A percentile compares a stretch with the other conserved stretches of the same genome.
These are phyloP conservation scores for Quercus cerris DNA, from an alignment of 306 rosid genomes.

Conservation along the genomic window DNA sequence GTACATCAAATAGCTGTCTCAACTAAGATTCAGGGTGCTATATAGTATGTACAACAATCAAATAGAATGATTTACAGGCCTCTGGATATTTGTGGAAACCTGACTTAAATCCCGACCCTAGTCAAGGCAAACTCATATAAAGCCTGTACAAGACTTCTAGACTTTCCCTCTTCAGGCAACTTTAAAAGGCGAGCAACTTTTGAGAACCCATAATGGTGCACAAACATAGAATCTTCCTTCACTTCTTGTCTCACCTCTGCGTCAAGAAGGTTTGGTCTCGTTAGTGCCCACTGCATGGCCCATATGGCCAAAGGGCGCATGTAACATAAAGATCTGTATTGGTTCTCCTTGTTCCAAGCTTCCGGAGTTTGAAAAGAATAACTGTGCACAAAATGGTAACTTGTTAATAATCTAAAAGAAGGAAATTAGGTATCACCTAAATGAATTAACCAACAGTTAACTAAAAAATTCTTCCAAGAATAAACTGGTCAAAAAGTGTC, in stretches of 20 bases:
- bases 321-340: conserved; percentile 71
- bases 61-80: background rate
- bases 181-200: conserved; percentile 74
- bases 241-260: conserved; percentile 37
- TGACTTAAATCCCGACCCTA: conserved; percentile 35
- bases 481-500: background rate
- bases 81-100: background rate
- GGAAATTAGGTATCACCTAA: background rate
- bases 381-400: conserved; percentile 39
- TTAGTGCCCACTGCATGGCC: conserved; percentile 96
- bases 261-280: conserved; percentile 36
- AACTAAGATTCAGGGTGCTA: background rate
- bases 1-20: background rate
- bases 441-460: too few species aligned
- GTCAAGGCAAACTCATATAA: conserved; percentile 69
- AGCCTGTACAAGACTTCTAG: conserved; percentile 60
- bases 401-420: conserved; percentile 13
- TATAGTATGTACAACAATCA: background rate
- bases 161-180: conserved; percentile 46
- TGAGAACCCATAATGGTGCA: conserved; percentile 53
- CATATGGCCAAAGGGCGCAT: conserved; percentile 98
- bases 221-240: conserved; percentile 39
- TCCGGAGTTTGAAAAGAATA: conserved; percentile 93
- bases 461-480: background rate
- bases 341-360: conserved; percentile 68